phyloP scores from a whole-genome alignment of 2,329 filamentous ascomycete genomes.

The Xylariaceae sp. region DNA sequence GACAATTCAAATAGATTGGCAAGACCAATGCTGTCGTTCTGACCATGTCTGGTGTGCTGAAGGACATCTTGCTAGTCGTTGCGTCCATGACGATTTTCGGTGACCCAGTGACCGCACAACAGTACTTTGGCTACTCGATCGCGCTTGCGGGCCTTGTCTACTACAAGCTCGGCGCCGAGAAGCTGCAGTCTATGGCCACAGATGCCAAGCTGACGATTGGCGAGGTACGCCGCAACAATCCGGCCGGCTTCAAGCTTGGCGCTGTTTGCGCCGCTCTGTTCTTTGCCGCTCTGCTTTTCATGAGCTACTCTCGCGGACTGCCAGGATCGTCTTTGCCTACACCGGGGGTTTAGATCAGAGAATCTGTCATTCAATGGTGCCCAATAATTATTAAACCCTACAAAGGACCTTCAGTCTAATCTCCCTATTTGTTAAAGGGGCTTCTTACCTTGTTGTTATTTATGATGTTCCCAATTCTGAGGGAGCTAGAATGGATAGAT shows the following conservation, averaged over 20 bases:
- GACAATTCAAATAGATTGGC: slow-evolving; percentile 62
- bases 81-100: slow-evolving; percentile 71
- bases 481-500: slow-evolving; percentile 12
- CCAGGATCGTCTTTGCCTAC: slow-evolving; percentile 25
- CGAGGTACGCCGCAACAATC: slow-evolving; percentile 32
- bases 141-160: slow-evolving; percentile 48
- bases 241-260: slow-evolving; percentile 30
- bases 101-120: slow-evolving; percentile 67
- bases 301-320: slow-evolving; percentile 29
- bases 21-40: slow-evolving; percentile 77
- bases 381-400: background rate
- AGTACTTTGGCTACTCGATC: slow-evolving; percentile 74
- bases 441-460: slow-evolving; percentile 21
- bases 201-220: slow-evolving; percentile 29
- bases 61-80: slow-evolving; percentile 73
- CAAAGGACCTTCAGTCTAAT: slow-evolving; percentile 3
- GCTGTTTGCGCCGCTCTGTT: slow-evolving; percentile 29
- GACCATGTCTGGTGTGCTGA: slow-evolving; percentile 74
- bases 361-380: background rate
- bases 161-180: slow-evolving; percentile 39
- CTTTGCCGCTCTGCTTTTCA: slow-evolving; percentile 25
- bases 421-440: slow-evolving; percentile 25
- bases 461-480: slow-evolving; percentile 1
- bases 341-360: slow-evolving; percentile 23
- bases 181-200: slow-evolving; percentile 35